Base-by-base conservation (phyloP, 2,329 filamentous ascomycete species). In the Colletotrichum spinosum region DNA sequence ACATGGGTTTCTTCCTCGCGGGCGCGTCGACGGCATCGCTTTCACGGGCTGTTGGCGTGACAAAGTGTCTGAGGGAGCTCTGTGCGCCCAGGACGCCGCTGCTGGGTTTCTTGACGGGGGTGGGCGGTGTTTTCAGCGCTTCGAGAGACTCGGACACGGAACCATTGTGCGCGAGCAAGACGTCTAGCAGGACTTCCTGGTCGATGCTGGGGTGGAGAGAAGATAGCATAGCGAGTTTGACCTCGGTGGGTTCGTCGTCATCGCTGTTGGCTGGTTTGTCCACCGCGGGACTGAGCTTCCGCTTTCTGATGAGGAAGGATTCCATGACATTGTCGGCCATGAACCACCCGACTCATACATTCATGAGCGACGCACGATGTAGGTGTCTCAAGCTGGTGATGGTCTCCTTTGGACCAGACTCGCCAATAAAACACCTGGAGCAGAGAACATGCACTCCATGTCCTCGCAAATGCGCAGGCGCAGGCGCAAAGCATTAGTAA, bases 191-290 rank as follows among this genome's bases (percentile, higher is more conserved):
- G 0, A 84, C 81, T 41, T 90, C 87, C 51, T 92, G 88, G 8
- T 88, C 83, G 4, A 89, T 69, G 1, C 81, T 74, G 0, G 92
- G 88, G 69, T 94, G 86, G 0, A 97, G 79, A 1, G 96, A 98
- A 2, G 90, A 86, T 3, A 99, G 81, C 2, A 97, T 81, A 1
- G 94, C 94, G 12, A 99, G 80, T 73, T 97, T 98, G 71, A 97
- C 83, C 68, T 98, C 96, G 0, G 96, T 99, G 1, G 92, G 90
- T 51, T 97, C 92, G 13, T 94, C 88, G 13, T 88, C 86, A 15
- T 77, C 76, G 41, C 25, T 25, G 25, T 72, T 68, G 37, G 51
- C 39, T 56, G 33, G 60, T 50, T 45, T 39, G 39, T 37, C 39
- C 42, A 6, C 49, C 58, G 70, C 41, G 9, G 75, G 72, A 33